Evolutionary conservation across 2,329 filamentous ascomycete species (phyloP).

Genomic region (Stemphylium vesicarium): DNA sequence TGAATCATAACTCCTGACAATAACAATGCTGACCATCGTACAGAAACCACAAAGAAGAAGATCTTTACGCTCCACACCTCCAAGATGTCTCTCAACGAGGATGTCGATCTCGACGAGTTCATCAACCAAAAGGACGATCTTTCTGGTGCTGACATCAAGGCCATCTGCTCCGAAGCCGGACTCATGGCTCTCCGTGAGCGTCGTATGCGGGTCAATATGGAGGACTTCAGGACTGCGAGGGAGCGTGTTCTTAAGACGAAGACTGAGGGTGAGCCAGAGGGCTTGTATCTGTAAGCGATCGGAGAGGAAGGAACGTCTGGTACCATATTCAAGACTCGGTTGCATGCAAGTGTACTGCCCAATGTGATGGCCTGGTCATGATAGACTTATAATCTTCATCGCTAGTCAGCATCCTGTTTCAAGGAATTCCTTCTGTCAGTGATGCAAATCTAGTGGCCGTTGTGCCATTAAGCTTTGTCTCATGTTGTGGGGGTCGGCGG

Average conservation of each 20-base stretch:
- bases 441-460: not conserved
- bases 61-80: constrained; percentile 98
- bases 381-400: constrained; percentile 15
- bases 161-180: constrained; percentile 96
- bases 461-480: not conserved
- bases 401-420: not conserved
- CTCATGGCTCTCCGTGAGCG: constrained; percentile 92
- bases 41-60: constrained; percentile 94
- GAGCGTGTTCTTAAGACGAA: constrained; percentile 98
- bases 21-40: constrained; percentile 61
- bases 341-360: constrained; percentile 28
- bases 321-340: constrained; percentile 7
- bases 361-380: constrained; percentile 1
- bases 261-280: constrained; percentile 97
- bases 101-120: constrained; percentile 98
- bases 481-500: not conserved
- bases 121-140: constrained; percentile 98
- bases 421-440: not conserved
- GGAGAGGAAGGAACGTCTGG: not conserved
- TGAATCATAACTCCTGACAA: not conserved
- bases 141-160: constrained; percentile 97
- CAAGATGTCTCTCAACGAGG: constrained; percentile 96
- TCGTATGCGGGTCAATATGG: constrained; percentile 98
- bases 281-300: constrained; percentile 84
- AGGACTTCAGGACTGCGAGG: constrained; percentile 89